Conservation (phyloP, 2,329 filamentous ascomycete genomes). For the Gyromitra esculenta region DNA sequence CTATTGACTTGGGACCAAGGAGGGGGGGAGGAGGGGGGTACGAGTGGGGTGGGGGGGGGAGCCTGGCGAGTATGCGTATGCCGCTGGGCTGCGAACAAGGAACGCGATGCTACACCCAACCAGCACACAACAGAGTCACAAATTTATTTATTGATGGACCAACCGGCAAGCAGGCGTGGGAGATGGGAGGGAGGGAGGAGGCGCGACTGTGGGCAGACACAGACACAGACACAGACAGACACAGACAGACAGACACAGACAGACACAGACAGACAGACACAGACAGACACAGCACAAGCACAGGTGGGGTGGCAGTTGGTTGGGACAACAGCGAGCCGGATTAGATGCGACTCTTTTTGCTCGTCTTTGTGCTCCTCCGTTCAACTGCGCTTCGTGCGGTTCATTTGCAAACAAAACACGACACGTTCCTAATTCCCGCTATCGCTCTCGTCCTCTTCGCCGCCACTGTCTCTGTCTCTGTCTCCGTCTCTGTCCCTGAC, state of each 20-base stretch:
- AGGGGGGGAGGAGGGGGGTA: slow-evolving; percentile 39
- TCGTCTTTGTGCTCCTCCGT: slow-evolving; percentile 39
- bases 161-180: slow-evolving; percentile 36
- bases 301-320: slow-evolving; percentile 43
- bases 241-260: not conserved
- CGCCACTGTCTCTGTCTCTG: slow-evolving; percentile 3
- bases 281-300: not conserved
- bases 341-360: slow-evolving; percentile 43
- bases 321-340: slow-evolving; percentile 45
- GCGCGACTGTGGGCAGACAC: slow-evolving; percentile 40
- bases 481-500: not conserved
- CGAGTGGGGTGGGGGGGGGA: slow-evolving; percentile 33
- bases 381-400: slow-evolving; percentile 42
- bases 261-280: slow-evolving; percentile 11
- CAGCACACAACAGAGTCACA: slow-evolving; percentile 43
- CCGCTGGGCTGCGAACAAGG: slow-evolving; percentile 33
- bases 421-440: slow-evolving; percentile 50
- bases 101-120: slow-evolving; percentile 39
- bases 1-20: slow-evolving; percentile 39
- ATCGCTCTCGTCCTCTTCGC: slow-evolving; percentile 44
- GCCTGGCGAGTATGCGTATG: slow-evolving; percentile 1
- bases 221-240: not conserved
- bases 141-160: slow-evolving; percentile 24
- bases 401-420: slow-evolving; percentile 48
- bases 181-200: slow-evolving; percentile 41